Base-by-base conservation (phyloP, 148 eudicot genomes). In the Silene uniflora region DNA sequence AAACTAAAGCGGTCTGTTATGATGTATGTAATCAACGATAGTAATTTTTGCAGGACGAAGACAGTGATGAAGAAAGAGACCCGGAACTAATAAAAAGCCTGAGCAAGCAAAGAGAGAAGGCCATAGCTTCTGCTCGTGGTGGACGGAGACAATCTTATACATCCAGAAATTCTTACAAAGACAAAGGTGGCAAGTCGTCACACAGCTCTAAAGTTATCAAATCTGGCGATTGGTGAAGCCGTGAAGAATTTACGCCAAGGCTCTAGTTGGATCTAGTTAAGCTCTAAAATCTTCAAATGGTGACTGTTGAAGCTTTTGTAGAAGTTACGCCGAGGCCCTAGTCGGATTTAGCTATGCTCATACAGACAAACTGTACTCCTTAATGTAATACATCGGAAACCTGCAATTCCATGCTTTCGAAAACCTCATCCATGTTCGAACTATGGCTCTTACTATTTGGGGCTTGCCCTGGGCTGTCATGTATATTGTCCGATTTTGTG, bases 121-220 rank as follows among this genome's bases (percentile, higher is more conserved):
- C 99, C 63, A 88, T 92, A 82, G 88, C 92, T 71, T 88, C 94
- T 67, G 94, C 94, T 7, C 92, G 80, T 67, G 87, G 94, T 27
- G 12, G 42, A 25, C 89, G 89, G 69, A 83, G 86, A 63, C 84
- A 80, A 79, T 69, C 65, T 10, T 60, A 75, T 60, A 55, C 89
- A 7, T 80, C 88, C 18, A 80, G 99, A 81, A 95, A 92, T 80
- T 81, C 90, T 7, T 92, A 92, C 87, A 92, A 92, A 82, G 94
- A 95, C 81, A 95, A 92, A 77, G 99, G 99, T 69, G 92, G 94
- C 17, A 89, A 78, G 83, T 95, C 97, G 24, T 87, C 92, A 44
- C 84, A 79, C 29, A 92, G 81, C 79, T 87, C 99, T 24, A 95
- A 91, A 86, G 64, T 91, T 75, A 90, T 89, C 55, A 88, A 84